phyloP scores from a whole-genome alignment of 2,329 filamentous ascomycete species.

The Mycosphaerelloides madeirae region DNA sequence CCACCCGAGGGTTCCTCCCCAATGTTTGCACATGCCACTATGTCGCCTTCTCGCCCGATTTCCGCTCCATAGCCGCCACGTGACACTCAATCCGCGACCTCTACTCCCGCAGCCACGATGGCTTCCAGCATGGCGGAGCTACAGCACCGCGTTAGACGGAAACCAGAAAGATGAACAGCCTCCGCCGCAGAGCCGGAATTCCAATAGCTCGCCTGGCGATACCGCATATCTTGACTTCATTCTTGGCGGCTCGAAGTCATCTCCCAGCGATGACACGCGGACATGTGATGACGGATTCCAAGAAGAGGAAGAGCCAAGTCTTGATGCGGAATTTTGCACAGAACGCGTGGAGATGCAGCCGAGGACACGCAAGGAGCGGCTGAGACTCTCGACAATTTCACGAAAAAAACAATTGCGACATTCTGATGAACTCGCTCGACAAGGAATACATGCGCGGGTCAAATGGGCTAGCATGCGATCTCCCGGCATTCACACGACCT shows the following conservation, averaged over 20 bases:
- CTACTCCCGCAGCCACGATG: conserved; percentile 6
- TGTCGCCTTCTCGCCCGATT: conserved; percentile 22
- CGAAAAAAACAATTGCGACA: no score
- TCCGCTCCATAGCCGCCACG: conserved; percentile 15
- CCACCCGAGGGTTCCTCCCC: conserved; percentile 5
- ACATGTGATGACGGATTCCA: no score
- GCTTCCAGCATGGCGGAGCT: conserved; percentile 6
- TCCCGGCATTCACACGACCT: not conserved
- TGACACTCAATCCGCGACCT: conserved; percentile 4
- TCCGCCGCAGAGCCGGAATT: conserved; percentile 1
- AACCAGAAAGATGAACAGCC: conserved; percentile 2
- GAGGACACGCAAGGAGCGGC: no score
- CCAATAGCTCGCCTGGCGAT: conserved; percentile 1
- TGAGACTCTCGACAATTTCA: no score
- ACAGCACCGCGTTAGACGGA: conserved; percentile 8
- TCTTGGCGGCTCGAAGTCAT: conserved; percentile 1
- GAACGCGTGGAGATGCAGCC: no score
- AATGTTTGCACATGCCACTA: conserved; percentile 37
- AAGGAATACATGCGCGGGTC: not conserved
- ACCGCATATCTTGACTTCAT: conserved; percentile 10
- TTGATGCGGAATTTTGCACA: no score
- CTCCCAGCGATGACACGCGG: no score
- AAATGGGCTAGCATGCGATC: not conserved
- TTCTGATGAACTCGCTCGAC: no score
- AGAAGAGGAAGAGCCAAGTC: no score